Base-by-base conservation (phyloP, 257 asterid species). In the Nicotiana noctiflora region DNA sequence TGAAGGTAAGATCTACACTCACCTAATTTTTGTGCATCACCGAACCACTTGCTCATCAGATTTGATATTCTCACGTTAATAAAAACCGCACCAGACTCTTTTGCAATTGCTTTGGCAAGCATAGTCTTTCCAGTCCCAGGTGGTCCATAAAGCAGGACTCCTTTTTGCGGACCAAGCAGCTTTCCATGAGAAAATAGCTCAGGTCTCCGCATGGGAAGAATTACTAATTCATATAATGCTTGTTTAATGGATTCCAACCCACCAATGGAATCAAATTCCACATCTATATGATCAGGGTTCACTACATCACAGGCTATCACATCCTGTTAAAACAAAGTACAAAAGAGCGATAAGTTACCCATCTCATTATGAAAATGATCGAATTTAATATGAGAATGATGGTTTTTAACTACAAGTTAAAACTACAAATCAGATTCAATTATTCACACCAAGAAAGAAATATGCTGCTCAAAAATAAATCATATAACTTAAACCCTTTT, bases 101-200 rank as follows among this genome's bases (percentile, higher is more conserved):
- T 95, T 29, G 99, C 98, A 76, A 95, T 95, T 76, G 98, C 99
- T 90, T 95, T 93, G 66, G 99, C 99, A 68, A 92, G 98, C 97
- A 94, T 92, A 44, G 99, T 95, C 90, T 95, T 95, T 83, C 99
- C 99, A 17, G 99, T 95, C 65, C 99, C 99, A 31, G 99, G 99
- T 25, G 98, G 98, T 68, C 99, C 99, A 77, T 90, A 96, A 21
- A 94, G 88, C 94, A 96, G 84, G 68, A 96, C 99, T 2, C 99
- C 98, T 84, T 92, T 96, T 84, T 94, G 97, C 3, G 97, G 98
- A 83, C 94, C 86, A 77, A 96, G 97, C 82, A 95, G 97, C 90
- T 89, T 90, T 80, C 99, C 99, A 37, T 70, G 77, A 44, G 96
- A 85, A 90, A 95, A 96, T 18, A 96, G 90, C 46, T 96, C 98